Percentiles rank a stretch among this genome's conserved stretches.
Evolutionary conservation across 192 early-diverging fungal species (phyloP).

Genomic region (Coemansia sp.): DNA sequence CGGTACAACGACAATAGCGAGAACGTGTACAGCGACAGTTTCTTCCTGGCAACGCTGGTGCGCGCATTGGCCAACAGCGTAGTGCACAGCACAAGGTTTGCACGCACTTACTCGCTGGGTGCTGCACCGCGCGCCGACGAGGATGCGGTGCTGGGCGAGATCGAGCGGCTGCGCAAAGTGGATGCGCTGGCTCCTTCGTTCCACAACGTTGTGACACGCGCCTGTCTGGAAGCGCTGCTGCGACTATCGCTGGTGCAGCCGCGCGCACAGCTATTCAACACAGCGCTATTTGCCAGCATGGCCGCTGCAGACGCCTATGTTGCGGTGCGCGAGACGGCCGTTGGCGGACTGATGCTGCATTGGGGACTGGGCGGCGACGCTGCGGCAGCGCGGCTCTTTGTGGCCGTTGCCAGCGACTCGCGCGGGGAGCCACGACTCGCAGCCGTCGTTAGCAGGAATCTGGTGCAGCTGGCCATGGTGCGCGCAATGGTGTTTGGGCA

Average conservation of each 20-base stretch:
- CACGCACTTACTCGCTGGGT: constrained; percentile 6
- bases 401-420: constrained; percentile 22
- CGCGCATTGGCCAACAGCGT: constrained; percentile 67
- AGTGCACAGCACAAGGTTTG: constrained; percentile 45
- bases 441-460: neutral
- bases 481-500: constrained; percentile 42
- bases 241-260: constrained; percentile 64
- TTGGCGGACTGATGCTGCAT: constrained; percentile 76
- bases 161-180: constrained; percentile 73
- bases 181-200: constrained; percentile 85
- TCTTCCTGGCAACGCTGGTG: constrained; percentile 77
- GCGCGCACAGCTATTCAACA: constrained; percentile 67
- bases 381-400: constrained; percentile 21
- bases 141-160: constrained; percentile 56
- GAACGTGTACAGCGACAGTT: constrained; percentile 81
- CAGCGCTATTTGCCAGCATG: constrained; percentile 72
- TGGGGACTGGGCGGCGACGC: constrained; percentile 58
- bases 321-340: constrained; percentile 67
- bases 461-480: constrained; percentile 26
- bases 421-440: constrained; percentile 15
- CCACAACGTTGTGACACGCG: constrained; percentile 81
- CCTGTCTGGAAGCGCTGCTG: constrained; percentile 73
- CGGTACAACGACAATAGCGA: constrained; percentile 92
- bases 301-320: constrained; percentile 70
- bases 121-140: constrained; percentile 11